Conservation (phyloP, 352 stramenopile genomes). For the Hyaloperonospora brassicae region DNA sequence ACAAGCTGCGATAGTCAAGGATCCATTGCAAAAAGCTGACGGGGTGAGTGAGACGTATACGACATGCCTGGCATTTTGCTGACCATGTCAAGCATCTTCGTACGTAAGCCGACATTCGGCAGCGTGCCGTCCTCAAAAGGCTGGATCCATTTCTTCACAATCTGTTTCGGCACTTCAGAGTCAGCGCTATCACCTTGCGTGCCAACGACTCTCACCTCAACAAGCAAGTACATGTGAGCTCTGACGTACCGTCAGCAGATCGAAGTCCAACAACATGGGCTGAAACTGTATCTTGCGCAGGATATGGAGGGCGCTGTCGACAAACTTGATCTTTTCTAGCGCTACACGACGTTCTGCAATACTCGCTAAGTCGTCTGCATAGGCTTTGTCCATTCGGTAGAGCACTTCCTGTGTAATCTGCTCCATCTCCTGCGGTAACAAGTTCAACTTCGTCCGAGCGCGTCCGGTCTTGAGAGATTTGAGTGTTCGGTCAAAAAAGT, state of each 20-base stretch:
- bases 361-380: conserved; percentile 59
- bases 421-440: conserved; percentile 83
- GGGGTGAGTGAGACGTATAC: neutral
- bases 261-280: conserved; percentile 83
- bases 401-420: conserved; percentile 82
- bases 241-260: conserved; percentile 62
- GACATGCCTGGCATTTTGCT: conserved; percentile 56
- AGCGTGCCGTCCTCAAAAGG: conserved; percentile 67
- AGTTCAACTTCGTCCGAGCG: conserved; percentile 56
- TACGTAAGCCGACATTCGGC: conserved; percentile 77
- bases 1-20: neutral
- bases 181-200: too few relatives aligned
- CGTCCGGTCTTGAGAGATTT: conserved; percentile 81
- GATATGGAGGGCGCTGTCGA: conserved; percentile 61
- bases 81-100: conserved; percentile 82
- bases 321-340: conserved; percentile 83
- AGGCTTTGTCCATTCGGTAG: conserved; percentile 85
- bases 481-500: conserved; percentile 78
- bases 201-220: too few relatives aligned
- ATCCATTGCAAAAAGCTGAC: too few relatives aligned
- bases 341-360: conserved; percentile 54
- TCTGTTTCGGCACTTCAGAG: too few relatives aligned
- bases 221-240: too few relatives aligned
- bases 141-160: conserved; percentile 88
- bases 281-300: conserved; percentile 80